These are phyloP conservation scores for Corymbia citriodora DNA, from an alignment of 441 rosid species.

Conservation along the genomic window DNA sequence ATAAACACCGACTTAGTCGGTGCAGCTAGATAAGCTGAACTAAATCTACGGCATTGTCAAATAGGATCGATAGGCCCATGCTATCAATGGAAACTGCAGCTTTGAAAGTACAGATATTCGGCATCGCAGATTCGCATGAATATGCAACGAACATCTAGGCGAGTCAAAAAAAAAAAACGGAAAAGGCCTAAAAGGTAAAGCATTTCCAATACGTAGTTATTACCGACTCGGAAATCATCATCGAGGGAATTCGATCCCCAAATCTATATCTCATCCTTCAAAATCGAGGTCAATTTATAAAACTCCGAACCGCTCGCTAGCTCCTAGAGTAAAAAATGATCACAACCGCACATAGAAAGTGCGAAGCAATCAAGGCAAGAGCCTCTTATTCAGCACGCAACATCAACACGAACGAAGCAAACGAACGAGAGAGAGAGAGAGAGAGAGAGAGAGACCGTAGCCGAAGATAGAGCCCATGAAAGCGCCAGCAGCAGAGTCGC, in stretches of 20 bases:
- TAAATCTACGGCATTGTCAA: background rate
- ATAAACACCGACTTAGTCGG: background rate
- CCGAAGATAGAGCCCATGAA: conserved; percentile 87
- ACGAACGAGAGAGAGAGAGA: conserved; percentile 1
- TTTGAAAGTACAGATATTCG: background rate
- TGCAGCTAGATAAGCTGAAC: background rate
- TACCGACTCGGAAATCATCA: background rate
- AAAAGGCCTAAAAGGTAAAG: background rate
- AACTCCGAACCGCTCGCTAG: background rate
- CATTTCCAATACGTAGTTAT: background rate
- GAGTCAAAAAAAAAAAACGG: background rate
- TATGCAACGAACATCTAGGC: background rate
- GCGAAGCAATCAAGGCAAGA: background rate
- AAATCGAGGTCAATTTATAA: background rate
- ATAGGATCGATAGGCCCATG: background rate
- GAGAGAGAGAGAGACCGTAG: conserved; percentile 32
- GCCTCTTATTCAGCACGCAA: background rate
- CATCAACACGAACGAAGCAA: background rate
- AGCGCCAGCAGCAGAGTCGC: conserved; percentile 85
- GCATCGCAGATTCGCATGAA: background rate
- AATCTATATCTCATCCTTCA: background rate
- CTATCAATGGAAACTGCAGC: background rate
- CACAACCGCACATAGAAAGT: background rate
- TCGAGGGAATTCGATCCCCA: background rate
- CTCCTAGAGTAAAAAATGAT: background rate